These are phyloP conservation scores for Coemansia sp. DNA, from an alignment of 192 early-diverging fungal species.

Conservation along the genomic window DNA sequence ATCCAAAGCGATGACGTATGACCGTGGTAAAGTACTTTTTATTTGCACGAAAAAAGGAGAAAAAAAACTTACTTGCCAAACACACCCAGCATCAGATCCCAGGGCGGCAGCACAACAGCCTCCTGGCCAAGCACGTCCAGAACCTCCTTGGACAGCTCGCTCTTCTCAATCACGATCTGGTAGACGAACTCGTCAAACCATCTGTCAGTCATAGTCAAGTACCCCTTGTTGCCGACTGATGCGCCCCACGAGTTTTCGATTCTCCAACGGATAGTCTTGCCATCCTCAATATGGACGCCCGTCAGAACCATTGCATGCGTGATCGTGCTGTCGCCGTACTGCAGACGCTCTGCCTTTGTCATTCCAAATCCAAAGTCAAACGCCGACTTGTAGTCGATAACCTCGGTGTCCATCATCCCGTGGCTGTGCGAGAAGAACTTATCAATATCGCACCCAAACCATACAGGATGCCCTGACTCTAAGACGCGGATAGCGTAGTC, in stretches of 20 bases:
- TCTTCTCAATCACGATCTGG: slow-evolving; percentile 75
- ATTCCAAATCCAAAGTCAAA: slow-evolving; percentile 63
- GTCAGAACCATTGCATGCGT: slow-evolving; percentile 83
- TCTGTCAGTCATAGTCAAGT: slow-evolving; percentile 72
- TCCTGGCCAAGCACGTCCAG: slow-evolving; percentile 64
- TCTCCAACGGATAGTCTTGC: slow-evolving; percentile 68
- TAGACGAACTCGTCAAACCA: slow-evolving; percentile 82
- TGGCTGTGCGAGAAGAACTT: slow-evolving; percentile 58
- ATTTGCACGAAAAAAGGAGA: not conserved
- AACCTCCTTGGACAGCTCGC: slow-evolving; percentile 59
- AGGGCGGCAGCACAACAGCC: slow-evolving; percentile 68
- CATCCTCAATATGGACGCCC: slow-evolving; percentile 68
- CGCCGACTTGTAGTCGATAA: slow-evolving; percentile 65
- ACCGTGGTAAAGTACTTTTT: too few relatives aligned
- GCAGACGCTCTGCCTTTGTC: slow-evolving; percentile 68
- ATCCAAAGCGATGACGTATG: not conserved
- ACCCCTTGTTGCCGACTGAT: slow-evolving; percentile 68
- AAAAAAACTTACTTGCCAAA: not conserved
- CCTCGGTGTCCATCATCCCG: slow-evolving; percentile 63
- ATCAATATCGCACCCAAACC: slow-evolving; percentile 78
- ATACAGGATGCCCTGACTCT: slow-evolving; percentile 65
- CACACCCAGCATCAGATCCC: slow-evolving; percentile 63
- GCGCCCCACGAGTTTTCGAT: slow-evolving; percentile 75
- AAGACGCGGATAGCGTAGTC: slow-evolving; percentile 59
- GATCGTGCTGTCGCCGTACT: slow-evolving; percentile 73